These are phyloP conservation scores for Acer saccharum DNA, from an alignment of 345 rosid species.

Conservation along the genomic window DNA sequence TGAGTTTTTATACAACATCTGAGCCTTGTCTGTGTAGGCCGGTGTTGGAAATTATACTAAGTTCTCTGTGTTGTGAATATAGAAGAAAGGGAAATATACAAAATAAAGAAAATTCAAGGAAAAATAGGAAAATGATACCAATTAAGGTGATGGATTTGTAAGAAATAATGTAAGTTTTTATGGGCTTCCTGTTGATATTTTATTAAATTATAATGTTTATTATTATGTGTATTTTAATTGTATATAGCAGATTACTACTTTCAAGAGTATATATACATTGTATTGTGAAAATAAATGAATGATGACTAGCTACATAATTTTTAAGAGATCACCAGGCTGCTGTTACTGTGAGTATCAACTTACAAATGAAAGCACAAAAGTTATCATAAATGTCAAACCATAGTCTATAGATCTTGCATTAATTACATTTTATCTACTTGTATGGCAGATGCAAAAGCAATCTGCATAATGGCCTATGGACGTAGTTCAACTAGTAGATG, in stretches of 20 bases:
- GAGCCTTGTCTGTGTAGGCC: constrained; percentile 32
- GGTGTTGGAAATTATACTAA: constrained; percentile 18
- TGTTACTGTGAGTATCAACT: no score
- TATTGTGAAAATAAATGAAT: constrained; percentile 13
- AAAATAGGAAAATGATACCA: neutral
- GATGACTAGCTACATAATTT: neutral
- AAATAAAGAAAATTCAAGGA: neutral
- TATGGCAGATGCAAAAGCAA: no score
- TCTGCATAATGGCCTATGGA: no score
- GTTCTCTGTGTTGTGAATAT: constrained; percentile 2
- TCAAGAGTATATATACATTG: no score
- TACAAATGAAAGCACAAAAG: neutral
- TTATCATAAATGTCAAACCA: no score
- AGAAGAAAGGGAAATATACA: neutral
- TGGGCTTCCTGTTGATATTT: constrained; percentile 5
- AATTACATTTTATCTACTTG: no score
- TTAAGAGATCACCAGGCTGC: neutral
- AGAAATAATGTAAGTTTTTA: neutral
- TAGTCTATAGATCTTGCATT: no score
- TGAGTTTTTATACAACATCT: constrained; percentile 6
- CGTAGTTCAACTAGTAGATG: no score
- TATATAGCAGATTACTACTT: no score
- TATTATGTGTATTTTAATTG: no score
- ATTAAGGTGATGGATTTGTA: constrained; percentile 8
- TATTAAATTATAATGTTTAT: no score